Conservation (phyloP, 352 stramenopile species). For the Phytopythium montanum region DNA sequence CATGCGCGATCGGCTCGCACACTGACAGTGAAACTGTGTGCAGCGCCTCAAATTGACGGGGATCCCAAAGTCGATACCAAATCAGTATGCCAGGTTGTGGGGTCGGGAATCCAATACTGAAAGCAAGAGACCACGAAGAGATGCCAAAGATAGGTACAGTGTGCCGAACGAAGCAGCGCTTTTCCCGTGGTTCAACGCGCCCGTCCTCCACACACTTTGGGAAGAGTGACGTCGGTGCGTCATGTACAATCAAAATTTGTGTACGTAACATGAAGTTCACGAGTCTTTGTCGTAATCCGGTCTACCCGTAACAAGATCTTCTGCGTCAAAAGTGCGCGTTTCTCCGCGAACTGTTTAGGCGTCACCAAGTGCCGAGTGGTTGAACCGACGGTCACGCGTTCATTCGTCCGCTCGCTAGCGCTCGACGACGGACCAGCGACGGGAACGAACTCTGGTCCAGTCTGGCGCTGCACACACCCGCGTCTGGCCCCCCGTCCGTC, state of each 20-base stretch:
- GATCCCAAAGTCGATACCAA: background rate
- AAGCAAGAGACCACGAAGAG: background rate
- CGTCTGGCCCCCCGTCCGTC: background rate
- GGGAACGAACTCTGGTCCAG: background rate
- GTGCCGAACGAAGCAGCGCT: conserved; percentile 14
- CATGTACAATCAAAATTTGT: background rate
- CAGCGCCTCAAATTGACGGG: background rate
- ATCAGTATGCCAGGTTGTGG: background rate
- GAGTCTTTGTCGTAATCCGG: too few relatives aligned
- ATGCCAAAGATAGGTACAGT: conserved; percentile 7
- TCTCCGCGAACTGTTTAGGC: background rate
- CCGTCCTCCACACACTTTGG: conserved; percentile 14
- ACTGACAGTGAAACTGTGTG: conserved; percentile 6
- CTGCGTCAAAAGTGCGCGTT: background rate
- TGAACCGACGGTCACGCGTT: background rate
- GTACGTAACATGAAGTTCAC: conserved; percentile 1
- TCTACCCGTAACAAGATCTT: background rate
- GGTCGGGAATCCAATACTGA: background rate
- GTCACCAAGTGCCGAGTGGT: background rate
- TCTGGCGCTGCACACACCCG: too few relatives aligned
- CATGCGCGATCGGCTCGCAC: background rate
- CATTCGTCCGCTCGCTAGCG: background rate
- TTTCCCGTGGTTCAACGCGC: conserved; percentile 13
- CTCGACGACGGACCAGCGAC: background rate
- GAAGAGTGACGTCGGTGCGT: conserved; percentile 7